A percentile compares a stretch with the other conserved stretches of the same genome.
phyloP scores from a whole-genome alignment of 768 basidiomycete species.

The Mycena latifolia region DNA sequence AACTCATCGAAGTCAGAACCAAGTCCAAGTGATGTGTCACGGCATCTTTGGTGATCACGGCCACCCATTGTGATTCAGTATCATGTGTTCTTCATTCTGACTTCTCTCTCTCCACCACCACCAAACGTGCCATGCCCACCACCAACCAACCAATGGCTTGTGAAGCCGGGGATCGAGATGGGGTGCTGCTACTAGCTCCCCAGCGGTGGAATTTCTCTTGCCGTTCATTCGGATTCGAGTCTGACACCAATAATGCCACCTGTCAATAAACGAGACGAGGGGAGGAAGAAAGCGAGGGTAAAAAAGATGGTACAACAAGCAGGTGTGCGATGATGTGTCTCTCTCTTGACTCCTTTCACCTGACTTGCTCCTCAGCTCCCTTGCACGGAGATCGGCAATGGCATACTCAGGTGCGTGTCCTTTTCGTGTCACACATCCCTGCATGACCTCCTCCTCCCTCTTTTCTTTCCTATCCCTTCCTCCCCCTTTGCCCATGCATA shows the following conservation, averaged over 20 bases:
- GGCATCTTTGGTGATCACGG: slow-evolving; percentile 7
- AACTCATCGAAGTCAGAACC: too few relatives aligned
- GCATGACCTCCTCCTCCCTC: not conserved
- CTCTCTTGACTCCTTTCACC: not conserved
- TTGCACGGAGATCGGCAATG: not conserved
- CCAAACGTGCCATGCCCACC: slow-evolving; percentile 3
- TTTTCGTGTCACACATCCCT: not conserved
- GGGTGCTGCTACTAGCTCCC: slow-evolving; percentile 7
- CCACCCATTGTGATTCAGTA: slow-evolving; percentile 6
- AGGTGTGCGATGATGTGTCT: not conserved
- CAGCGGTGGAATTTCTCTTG: not conserved
- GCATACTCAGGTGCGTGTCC: not conserved
- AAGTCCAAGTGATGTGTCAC: slow-evolving; percentile 12
- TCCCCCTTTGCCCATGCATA: not conserved
- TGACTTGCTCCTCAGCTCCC: slow-evolving; percentile 6
- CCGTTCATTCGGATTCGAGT: slow-evolving; percentile 2
- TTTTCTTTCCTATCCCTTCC: slow-evolving; percentile 11
- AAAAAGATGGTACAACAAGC: not conserved
- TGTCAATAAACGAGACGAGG: not conserved
- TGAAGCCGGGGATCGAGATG: not conserved
- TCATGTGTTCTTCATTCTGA: slow-evolving; percentile 6
- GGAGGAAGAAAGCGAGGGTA: slow-evolving; percentile 3
- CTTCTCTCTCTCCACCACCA: slow-evolving; percentile 12
- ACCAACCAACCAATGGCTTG: not conserved
- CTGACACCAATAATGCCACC: slow-evolving; percentile 6